These are phyloP conservation scores for Rosellinia necatrix DNA, from an alignment of 2,329 filamentous ascomycete genomes.

Conservation along the genomic window DNA sequence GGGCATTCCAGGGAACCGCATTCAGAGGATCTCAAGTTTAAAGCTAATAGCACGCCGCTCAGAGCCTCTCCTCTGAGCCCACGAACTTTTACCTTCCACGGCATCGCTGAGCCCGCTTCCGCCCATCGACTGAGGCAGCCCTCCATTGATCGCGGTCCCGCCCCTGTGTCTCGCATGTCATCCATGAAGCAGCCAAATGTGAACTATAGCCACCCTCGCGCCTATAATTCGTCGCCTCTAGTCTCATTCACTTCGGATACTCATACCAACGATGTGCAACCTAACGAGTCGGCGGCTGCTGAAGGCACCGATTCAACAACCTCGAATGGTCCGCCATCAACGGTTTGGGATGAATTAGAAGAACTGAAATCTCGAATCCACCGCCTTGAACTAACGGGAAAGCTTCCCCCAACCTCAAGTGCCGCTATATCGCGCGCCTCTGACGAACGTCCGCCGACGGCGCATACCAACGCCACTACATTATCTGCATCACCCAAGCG, in stretches of 20 bases:
- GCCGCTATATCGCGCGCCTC: slow-evolving; percentile 76
- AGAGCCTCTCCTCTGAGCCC: slow-evolving; percentile 55
- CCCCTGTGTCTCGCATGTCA: slow-evolving; percentile 48
- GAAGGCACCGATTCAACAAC: slow-evolving; percentile 84
- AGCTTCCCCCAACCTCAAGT: slow-evolving; percentile 79
- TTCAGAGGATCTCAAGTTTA: slow-evolving; percentile 43
- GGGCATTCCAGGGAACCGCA: slow-evolving; percentile 49
- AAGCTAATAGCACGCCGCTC: slow-evolving; percentile 44
- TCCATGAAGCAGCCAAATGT: slow-evolving; percentile 49
- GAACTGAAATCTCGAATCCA: slow-evolving; percentile 93
- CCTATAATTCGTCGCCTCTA: slow-evolving; percentile 65
- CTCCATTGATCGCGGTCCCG: slow-evolving; percentile 52
- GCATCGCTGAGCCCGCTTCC: slow-evolving; percentile 41
- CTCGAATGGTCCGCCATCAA: slow-evolving; percentile 87
- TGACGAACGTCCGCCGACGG: slow-evolving; percentile 84
- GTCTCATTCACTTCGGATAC: slow-evolving; percentile 51
- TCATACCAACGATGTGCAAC: slow-evolving; percentile 43
- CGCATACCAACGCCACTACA: slow-evolving; percentile 82
- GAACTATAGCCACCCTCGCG: slow-evolving; percentile 47
- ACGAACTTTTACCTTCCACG: slow-evolving; percentile 54
- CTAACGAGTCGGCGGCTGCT: slow-evolving; percentile 48
- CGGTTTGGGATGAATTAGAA: slow-evolving; percentile 96
- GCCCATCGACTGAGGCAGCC: slow-evolving; percentile 48
- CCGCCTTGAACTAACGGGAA: slow-evolving; percentile 86
- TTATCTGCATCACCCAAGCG: slow-evolving; percentile 88